Percentiles rank a stretch among this genome's conserved stretches.
Evolutionary conservation across 352 stramenopile genomes (phyloP).

Genomic region (Plasmopara muralis): DNA sequence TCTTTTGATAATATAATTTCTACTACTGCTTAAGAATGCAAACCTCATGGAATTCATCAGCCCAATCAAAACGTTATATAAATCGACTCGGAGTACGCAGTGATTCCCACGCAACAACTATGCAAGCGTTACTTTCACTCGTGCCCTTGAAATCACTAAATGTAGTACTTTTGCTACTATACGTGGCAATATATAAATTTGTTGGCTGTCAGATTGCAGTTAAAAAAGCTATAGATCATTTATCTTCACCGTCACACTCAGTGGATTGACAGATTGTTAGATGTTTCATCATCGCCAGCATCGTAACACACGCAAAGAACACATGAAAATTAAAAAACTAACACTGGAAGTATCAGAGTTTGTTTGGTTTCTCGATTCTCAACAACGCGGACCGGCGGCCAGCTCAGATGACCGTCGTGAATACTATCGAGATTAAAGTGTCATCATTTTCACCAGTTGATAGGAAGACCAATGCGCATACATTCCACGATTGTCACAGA

Average conservation of each 20-base stretch:
- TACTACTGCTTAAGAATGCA: no score
- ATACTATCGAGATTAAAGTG: slow-evolving; percentile 74
- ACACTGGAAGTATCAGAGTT: slow-evolving; percentile 59
- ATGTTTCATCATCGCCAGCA: slow-evolving; percentile 51
- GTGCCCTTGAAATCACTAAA: no score
- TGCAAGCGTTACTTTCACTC: no score
- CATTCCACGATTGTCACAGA: no score
- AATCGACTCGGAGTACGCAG: no score
- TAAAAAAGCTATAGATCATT: slow-evolving; percentile 71
- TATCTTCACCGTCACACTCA: slow-evolving; percentile 69
- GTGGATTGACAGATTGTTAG: slow-evolving; percentile 68
- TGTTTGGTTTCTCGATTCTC: slow-evolving; percentile 82
- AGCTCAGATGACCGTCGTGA: slow-evolving; percentile 89
- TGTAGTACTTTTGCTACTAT: no score
- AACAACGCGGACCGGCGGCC: slow-evolving; percentile 47
- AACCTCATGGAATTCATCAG: no score
- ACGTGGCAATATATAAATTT: background rate
- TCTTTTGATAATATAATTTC: no score
- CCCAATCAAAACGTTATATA: no score
- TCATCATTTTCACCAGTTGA: slow-evolving; percentile 74
- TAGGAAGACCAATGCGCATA: background rate
- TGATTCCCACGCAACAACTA: no score
- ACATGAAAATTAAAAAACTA: slow-evolving; percentile 3
- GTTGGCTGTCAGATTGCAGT: slow-evolving; percentile 41
- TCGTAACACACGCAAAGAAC: slow-evolving; percentile 1